A percentile compares a stretch with the other conserved stretches of the same genome.
Evolutionary conservation across 2,329 filamentous ascomycete genomes (phyloP).

Genomic region (Hypoxylon sp.): DNA sequence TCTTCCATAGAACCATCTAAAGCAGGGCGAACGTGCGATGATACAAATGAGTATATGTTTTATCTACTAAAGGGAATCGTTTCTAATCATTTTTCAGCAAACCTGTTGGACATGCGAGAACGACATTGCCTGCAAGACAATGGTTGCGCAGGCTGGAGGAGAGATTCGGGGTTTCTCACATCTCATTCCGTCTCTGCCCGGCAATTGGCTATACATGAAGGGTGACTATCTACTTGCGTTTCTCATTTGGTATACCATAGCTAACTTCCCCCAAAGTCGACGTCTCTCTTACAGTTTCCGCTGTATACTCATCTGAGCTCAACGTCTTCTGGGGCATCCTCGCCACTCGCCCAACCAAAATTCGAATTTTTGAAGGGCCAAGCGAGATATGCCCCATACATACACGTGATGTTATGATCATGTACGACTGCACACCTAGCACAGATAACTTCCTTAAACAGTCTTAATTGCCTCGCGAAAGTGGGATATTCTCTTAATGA

Average conservation of each 20-base stretch:
- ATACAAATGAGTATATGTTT: background rate
- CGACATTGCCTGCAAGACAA: slow-evolving; percentile 28
- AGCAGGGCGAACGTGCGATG: background rate
- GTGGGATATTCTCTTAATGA: slow-evolving; percentile 44
- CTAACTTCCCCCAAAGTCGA: slow-evolving; percentile 25
- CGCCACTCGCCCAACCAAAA: slow-evolving; percentile 10
- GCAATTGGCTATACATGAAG: background rate
- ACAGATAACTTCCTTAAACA: background rate
- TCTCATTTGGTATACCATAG: background rate
- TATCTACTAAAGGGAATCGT: background rate
- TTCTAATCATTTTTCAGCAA: background rate
- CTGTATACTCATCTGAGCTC: background rate
- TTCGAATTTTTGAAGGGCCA: slow-evolving; percentile 26
- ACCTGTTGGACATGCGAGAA: slow-evolving; percentile 25
- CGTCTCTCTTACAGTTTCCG: slow-evolving; percentile 20
- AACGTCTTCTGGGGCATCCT: slow-evolving; percentile 24
- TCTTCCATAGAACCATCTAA: background rate
- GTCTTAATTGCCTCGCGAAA: slow-evolving; percentile 14
- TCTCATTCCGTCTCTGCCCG: background rate
- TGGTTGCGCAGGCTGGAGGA: slow-evolving; percentile 28
- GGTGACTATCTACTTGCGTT: slow-evolving; percentile 3
- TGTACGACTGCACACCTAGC: slow-evolving; percentile 35
- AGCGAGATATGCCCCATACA: background rate
- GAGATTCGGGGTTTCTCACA: slow-evolving; percentile 3
- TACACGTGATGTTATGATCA: slow-evolving; percentile 41